These are phyloP conservation scores for Tulasnella sp. DNA, from an alignment of 768 basidiomycete species.

Conservation along the genomic window DNA sequence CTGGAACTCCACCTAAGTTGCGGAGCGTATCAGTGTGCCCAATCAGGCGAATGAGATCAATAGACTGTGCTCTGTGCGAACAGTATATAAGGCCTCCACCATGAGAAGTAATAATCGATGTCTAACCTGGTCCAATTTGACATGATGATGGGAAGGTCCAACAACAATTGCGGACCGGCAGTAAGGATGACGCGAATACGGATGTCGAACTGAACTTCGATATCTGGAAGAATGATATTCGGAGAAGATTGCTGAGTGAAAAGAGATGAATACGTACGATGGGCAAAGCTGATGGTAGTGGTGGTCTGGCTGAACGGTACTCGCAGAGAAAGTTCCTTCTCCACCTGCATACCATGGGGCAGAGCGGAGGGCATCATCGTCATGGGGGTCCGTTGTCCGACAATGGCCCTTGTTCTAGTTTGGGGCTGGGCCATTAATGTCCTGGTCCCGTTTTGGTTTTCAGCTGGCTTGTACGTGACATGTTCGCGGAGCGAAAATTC, in stretches of 20 bases:
- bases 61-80: slow-evolving; percentile 62
- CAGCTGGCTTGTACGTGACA: slow-evolving; percentile 64
- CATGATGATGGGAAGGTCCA: slow-evolving; percentile 78
- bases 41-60: slow-evolving; percentile 62
- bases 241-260: neutral
- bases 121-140: slow-evolving; percentile 85
- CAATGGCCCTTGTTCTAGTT: slow-evolving; percentile 57
- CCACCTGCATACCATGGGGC: slow-evolving; percentile 70
- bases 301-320: slow-evolving; percentile 76
- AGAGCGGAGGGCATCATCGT: slow-evolving; percentile 60
- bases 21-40: neutral
- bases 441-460: slow-evolving; percentile 55
- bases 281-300: slow-evolving; percentile 76
- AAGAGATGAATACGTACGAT: slow-evolving; percentile 49
- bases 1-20: neutral
- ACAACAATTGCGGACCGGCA: slow-evolving; percentile 61
- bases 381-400: slow-evolving; percentile 71
- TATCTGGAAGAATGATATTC: slow-evolving; percentile 41
- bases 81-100: neutral
- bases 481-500: slow-evolving; percentile 80
- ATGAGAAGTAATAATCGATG: neutral
- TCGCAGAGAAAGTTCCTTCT: slow-evolving; percentile 70
- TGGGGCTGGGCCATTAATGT: slow-evolving; percentile 52
- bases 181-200: slow-evolving; percentile 78
- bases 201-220: slow-evolving; percentile 82